Evolutionary conservation across 2,329 filamentous ascomycete species (phyloP).

Genomic region (Fusarium avenaceum): DNA sequence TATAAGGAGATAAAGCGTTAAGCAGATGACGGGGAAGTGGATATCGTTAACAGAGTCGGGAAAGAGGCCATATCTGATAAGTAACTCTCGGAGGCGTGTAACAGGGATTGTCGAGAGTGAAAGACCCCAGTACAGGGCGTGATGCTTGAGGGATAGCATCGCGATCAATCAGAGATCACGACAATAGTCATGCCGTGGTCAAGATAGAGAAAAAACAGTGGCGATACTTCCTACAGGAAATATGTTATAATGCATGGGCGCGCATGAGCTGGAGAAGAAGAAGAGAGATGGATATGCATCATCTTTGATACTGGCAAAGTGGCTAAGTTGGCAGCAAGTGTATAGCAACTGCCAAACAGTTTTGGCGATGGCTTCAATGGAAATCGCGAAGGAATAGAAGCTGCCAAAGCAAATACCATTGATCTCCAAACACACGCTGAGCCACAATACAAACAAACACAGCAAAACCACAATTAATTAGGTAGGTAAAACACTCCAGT

Average conservation of each 20-base stretch:
- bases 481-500: background rate
- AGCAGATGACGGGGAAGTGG: constrained; percentile 2
- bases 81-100: constrained; percentile 6
- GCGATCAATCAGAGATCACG: background rate
- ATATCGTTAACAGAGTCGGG: constrained; percentile 2
- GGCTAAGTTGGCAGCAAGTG: background rate
- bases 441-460: background rate
- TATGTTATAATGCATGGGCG: background rate
- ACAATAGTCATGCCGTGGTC: background rate
- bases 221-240: background rate
- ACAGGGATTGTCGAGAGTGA: constrained; percentile 28
- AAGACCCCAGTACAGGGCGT: constrained; percentile 38
- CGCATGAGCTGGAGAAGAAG: background rate
- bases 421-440: background rate
- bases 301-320: background rate
- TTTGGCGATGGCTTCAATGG: constrained; percentile 8
- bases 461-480: background rate
- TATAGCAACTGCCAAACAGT: constrained; percentile 14
- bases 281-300: background rate
- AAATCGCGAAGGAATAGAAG: constrained; percentile 1
- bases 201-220: background rate
- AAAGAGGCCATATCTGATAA: constrained; percentile 6
- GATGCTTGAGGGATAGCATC: constrained; percentile 39
- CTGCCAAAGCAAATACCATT: background rate
- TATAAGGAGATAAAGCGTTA: constrained; percentile 21